phyloP scores from a whole-genome alignment of 2,329 filamentous ascomycete genomes.

The Alternaria angustiovoidea region DNA sequence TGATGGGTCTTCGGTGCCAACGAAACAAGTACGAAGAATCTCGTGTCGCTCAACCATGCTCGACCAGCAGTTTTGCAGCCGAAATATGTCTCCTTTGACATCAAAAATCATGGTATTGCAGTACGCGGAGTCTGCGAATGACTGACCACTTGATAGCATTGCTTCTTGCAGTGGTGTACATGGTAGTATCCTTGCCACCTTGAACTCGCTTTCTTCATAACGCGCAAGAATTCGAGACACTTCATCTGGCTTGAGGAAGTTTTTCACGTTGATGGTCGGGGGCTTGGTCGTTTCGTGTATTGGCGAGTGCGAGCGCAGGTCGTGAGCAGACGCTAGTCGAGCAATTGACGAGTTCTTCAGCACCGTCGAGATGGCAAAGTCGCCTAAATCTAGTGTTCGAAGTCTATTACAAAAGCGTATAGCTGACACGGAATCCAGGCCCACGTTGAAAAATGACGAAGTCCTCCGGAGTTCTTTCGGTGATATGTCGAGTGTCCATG shows the following conservation, averaged over 20 bases:
- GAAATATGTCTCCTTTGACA: conserved; percentile 60
- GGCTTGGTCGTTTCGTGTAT: neutral
- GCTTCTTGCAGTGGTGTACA: conserved; percentile 89
- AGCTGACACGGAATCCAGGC: conserved; percentile 83
- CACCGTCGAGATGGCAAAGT: conserved; percentile 72
- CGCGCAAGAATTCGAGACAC: conserved; percentile 22
- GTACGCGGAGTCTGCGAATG: conserved; percentile 64
- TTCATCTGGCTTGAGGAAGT: conserved; percentile 26
- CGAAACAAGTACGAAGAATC: conserved; percentile 80
- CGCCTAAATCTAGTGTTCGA: conserved; percentile 54
- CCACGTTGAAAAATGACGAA: conserved; percentile 79
- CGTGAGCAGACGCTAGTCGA: conserved; percentile 58
- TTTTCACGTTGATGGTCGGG: neutral
- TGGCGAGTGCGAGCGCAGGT: neutral
- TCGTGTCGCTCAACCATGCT: conserved; percentile 71
- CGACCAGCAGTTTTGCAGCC: conserved; percentile 69
- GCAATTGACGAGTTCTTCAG: conserved; percentile 73
- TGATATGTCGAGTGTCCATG: conserved; percentile 59
- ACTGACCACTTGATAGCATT: conserved; percentile 72
- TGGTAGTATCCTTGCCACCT: conserved; percentile 69
- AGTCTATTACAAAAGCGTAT: conserved; percentile 73
- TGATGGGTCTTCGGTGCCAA: conserved; percentile 66
- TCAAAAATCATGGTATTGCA: conserved; percentile 75
- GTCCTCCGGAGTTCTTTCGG: conserved; percentile 63
- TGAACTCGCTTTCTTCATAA: conserved; percentile 27